Percentiles rank a stretch among this genome's conserved stretches.
Conservation (phyloP, 1,139 yeast genomes). For the Suhomyces choctaworum region DNA sequence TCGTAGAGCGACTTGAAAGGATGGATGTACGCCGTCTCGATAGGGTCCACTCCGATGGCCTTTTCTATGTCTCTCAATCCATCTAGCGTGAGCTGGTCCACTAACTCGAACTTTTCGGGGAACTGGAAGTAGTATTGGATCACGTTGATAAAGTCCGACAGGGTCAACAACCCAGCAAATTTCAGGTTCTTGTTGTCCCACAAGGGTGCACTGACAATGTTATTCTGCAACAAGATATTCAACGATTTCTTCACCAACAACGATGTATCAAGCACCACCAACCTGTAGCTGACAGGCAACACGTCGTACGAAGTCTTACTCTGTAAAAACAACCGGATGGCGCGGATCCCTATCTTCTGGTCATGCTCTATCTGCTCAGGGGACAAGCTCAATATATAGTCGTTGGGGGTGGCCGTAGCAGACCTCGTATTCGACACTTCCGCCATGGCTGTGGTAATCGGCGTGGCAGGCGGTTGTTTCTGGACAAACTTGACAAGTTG, state of each 20-base stretch:
- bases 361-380: conserved; percentile 53
- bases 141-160: conserved; percentile 91
- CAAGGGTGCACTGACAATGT: conserved; percentile 93
- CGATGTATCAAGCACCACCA: conserved; percentile 92
- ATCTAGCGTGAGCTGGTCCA: conserved; percentile 81
- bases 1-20: conserved; percentile 90
- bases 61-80: conserved; percentile 84
- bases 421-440: conserved; percentile 21
- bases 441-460: conserved; percentile 16
- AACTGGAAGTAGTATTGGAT: conserved; percentile 91
- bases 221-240: conserved; percentile 86
- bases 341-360: conserved; percentile 67
- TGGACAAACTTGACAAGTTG: neutral
- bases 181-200: conserved; percentile 91
- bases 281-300: conserved; percentile 89
- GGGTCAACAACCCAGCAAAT: conserved; percentile 92
- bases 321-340: conserved; percentile 80
- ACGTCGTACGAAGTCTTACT: conserved; percentile 96
- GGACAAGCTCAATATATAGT: conserved; percentile 44
- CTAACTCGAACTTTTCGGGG: conserved; percentile 87
- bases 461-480: neutral
- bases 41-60: conserved; percentile 84
- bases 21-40: conserved; percentile 86
- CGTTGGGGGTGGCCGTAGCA: conserved; percentile 39
- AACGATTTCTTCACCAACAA: conserved; percentile 87